Evolutionary conservation across 805 yeast genomes (phyloP), one percentile per base, ranked within the genome.

Genomic region (Sugiyamaella smithiae): DNA sequence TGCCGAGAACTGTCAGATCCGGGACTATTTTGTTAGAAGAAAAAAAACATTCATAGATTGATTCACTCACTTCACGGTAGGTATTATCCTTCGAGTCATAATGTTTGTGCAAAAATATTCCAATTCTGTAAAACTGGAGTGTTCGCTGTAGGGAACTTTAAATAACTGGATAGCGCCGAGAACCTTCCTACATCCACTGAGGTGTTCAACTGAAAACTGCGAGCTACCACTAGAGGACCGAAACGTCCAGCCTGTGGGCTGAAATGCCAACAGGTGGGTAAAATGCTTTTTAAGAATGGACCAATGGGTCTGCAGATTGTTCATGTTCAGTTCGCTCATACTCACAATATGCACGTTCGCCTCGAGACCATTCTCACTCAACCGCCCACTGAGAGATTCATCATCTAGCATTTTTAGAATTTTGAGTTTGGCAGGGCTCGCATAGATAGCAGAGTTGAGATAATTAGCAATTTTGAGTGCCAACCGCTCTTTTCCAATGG

Each of bases 241-340:
- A 63, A 77, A 84, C 1, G 88, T 74, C 98, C 98, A 93, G 0
- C 98, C 98, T 0, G 97, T 89, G 0, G 98, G 97, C 44, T 80
- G 72, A 29, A 86, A 71, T 0, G 87, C 96, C n/a, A 85, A 72
- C 36, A 88, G 74, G 41, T 79, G 72, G 45, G 80, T 81, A 61
- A 76, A 84, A 36, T 70, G 66, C 23, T 63, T 66, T 33, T 68
- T 68, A 52, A 74, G 75, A 24, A 64, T 66, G 53, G 72, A 71
- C 68, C 77, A 78, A 53, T 83, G 81, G 20, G 67, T 68, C 9
- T 72, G 65, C 43, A 85, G 64, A 11, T 57, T 56, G 4, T 62
- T 64, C 12, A 57, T 67, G 65, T 45, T 74, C 64, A 48, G 72
- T 23, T 82, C 78, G 1, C 75, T 68, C 78, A 91, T 76, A 1